These are phyloP conservation scores for Sungouiozyma intestinalis DNA, from an alignment of 805 yeast species.

Conservation along the genomic window DNA sequence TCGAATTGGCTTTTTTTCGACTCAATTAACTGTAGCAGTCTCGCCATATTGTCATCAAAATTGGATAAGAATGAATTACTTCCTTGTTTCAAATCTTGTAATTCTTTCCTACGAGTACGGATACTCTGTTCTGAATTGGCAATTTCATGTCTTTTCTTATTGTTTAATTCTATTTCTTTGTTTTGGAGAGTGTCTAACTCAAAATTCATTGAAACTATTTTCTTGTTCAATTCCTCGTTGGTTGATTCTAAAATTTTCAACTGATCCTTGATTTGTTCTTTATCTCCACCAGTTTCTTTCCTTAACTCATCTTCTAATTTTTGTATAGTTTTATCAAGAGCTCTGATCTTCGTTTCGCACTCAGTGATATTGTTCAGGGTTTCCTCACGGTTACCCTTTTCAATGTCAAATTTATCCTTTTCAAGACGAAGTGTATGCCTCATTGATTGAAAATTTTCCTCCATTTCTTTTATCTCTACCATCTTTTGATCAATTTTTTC, in stretches of 20 bases:
- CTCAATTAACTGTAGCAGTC: constrained; percentile 34
- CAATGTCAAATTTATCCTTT: constrained; percentile 13
- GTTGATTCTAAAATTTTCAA: constrained; percentile 6
- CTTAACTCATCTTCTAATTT: constrained; percentile 20
- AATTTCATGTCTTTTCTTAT: constrained; percentile 9
- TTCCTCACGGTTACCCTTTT: constrained; percentile 15
- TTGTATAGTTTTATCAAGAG: constrained; percentile 14
- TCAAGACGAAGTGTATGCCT: constrained; percentile 9
- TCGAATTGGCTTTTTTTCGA: constrained; percentile 32
- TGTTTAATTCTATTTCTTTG: constrained; percentile 7
- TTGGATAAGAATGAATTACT: constrained; percentile 31
- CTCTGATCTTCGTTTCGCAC: constrained; percentile 13
- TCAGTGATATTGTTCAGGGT: constrained; percentile 12
- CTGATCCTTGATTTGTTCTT: constrained; percentile 19
- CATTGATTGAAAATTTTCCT: constrained; percentile 14
- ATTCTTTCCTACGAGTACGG: constrained; percentile 13
- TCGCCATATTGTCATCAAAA: constrained; percentile 39
- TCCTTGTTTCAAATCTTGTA: constrained; percentile 22
- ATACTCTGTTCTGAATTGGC: constrained; percentile 9
- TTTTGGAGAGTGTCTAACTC: constrained; percentile 12
- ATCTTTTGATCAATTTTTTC: constrained; percentile 10
- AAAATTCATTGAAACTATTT: constrained; percentile 3
- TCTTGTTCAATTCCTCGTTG: constrained; percentile 7
- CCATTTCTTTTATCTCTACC: constrained; percentile 9
- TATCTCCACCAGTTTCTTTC: constrained; percentile 25